phyloP scores from a whole-genome alignment of 2,329 filamentous ascomycete species.

The Neopestalotiopsis sp. region DNA sequence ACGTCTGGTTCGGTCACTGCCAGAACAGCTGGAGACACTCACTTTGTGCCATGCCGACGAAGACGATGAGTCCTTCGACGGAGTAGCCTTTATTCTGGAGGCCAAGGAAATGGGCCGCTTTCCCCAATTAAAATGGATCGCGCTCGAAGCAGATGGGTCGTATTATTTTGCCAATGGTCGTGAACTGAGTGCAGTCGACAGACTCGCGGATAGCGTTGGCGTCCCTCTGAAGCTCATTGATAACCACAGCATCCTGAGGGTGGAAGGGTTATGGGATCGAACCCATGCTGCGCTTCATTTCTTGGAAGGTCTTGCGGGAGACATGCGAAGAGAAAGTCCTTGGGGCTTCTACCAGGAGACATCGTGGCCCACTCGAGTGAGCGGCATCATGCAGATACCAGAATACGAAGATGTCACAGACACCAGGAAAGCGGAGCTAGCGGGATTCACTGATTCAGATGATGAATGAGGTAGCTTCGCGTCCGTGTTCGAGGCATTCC shows the following conservation, averaged over 20 bases:
- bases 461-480: too few species aligned
- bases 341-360: slow-evolving; percentile 20
- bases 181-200: background rate
- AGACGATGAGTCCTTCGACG: slow-evolving; percentile 20
- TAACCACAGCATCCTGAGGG: slow-evolving; percentile 16
- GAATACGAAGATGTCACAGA: slow-evolving; percentile 4
- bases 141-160: slow-evolving; percentile 6
- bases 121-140: slow-evolving; percentile 1
- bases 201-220: background rate
- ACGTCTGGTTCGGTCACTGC: slow-evolving; percentile 15
- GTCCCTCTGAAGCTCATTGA: slow-evolving; percentile 14
- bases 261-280: background rate
- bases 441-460: background rate
- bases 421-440: background rate
- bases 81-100: slow-evolving; percentile 3
- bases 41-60: slow-evolving; percentile 19
- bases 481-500: too few species aligned
- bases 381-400: slow-evolving; percentile 19
- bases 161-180: background rate
- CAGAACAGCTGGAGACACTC: slow-evolving; percentile 16
- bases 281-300: background rate
- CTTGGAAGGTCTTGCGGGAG: background rate
- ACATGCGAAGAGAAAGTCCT: slow-evolving; percentile 4
- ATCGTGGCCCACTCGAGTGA: slow-evolving; percentile 12
- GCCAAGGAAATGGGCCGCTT: slow-evolving; percentile 14